These are phyloP conservation scores for Botryotinia calthae DNA, from an alignment of 2,329 filamentous ascomycete genomes.

Conservation along the genomic window DNA sequence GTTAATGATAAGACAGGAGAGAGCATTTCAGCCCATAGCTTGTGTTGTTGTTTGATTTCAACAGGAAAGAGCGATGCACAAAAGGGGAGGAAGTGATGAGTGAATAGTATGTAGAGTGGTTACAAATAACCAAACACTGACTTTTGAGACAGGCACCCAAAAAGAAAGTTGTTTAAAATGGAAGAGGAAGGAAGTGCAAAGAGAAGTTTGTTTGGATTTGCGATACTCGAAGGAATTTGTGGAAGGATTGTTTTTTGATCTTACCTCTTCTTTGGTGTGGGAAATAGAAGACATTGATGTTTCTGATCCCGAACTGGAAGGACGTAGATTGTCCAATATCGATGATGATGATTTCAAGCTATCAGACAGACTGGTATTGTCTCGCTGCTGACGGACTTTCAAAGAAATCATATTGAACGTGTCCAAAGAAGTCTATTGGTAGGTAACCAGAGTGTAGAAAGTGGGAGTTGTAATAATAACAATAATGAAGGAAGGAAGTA, in stretches of 20 bases:
- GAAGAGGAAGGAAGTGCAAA: not conserved
- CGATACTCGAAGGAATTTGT: not conserved
- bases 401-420: constrained; percentile 2
- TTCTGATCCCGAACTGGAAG: not conserved
- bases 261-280: not conserved
- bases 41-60: not conserved
- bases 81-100: not conserved
- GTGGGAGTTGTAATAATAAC: not conserved
- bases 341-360: not conserved
- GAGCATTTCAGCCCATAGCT: not conserved
- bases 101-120: not conserved
- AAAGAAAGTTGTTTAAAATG: not conserved
- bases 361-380: not conserved
- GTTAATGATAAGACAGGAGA: not conserved
- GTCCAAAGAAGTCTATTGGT: not conserved
- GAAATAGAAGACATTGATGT: not conserved
- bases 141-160: not conserved
- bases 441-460: not conserved
- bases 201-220: not conserved
- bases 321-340: not conserved
- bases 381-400: not conserved
- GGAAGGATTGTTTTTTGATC: not conserved
- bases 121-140: not conserved
- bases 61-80: not conserved
- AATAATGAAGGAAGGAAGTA: not conserved